These are phyloP conservation scores for Dacryopinax spathularia DNA, from an alignment of 768 basidiomycete genomes.

Conservation along the genomic window DNA sequence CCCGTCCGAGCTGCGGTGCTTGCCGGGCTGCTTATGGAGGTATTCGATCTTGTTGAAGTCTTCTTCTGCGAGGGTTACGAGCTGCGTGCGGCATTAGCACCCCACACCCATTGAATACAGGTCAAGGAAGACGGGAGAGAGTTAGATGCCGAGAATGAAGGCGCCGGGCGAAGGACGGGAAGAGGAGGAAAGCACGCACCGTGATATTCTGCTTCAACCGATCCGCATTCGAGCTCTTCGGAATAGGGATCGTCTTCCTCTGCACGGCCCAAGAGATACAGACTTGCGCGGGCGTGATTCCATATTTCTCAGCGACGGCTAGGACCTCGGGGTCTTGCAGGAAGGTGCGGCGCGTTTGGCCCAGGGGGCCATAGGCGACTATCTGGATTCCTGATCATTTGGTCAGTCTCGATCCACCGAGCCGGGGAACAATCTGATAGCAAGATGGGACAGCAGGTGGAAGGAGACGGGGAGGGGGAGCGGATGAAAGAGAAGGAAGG, in stretches of 20 bases:
- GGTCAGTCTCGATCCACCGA: conserved; percentile 5
- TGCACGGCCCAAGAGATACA: conserved; percentile 11
- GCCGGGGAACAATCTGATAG: neutral
- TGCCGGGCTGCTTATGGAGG: conserved; percentile 14
- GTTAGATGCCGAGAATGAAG: no score
- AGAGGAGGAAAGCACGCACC: neutral
- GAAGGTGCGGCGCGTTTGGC: neutral
- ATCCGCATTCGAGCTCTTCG: conserved; percentile 12
- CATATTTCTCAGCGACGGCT: conserved; percentile 9
- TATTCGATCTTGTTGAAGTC: conserved; percentile 9
- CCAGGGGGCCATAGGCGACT: neutral
- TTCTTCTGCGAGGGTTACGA: conserved; percentile 11
- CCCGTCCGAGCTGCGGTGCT: conserved; percentile 4
- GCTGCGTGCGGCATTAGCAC: neutral
- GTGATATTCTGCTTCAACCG: conserved; percentile 11
- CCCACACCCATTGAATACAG: neutral
- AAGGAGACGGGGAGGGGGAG: no score
- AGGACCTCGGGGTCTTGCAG: conserved; percentile 8
- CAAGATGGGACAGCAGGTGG: neutral
- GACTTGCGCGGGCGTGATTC: conserved; percentile 7
- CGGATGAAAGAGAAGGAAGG: conserved; percentile 10
- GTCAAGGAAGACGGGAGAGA: no score
- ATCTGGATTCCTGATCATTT: neutral
- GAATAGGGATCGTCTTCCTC: conserved; percentile 15
- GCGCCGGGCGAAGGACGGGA: neutral